Conservation (phyloP, 1,139 yeast genomes). For the Geotrichum bryndzae region DNA sequence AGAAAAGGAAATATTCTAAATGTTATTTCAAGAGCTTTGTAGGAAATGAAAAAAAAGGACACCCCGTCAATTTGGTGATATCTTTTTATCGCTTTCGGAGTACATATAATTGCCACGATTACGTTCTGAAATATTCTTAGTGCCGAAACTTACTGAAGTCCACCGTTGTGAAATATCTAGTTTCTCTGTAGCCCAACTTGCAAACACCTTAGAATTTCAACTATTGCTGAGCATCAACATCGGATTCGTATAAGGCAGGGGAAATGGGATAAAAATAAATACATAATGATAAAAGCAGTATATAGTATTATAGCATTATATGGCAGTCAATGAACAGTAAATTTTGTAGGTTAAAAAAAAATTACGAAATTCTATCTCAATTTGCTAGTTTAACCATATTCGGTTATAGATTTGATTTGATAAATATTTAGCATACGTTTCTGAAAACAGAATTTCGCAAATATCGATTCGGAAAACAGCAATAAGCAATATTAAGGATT, state of each 20-base stretch:
- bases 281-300: too few species aligned
- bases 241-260: neutral
- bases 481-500: too few species aligned
- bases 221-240: neutral
- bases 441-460: too few species aligned
- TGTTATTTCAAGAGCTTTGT: neutral
- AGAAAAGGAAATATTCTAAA: neutral
- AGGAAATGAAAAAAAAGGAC: neutral
- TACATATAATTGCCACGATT: conserved; percentile 5
- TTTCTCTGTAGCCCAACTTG: neutral
- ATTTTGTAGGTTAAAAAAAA: too few species aligned
- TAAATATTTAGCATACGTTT: too few species aligned
- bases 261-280: too few species aligned
- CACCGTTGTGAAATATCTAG: neutral
- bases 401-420: too few species aligned
- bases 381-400: too few species aligned
- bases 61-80: neutral
- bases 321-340: too few species aligned
- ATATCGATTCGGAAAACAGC: too few species aligned
- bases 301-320: too few species aligned
- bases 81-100: neutral
- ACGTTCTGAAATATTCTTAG: conserved; percentile 2
- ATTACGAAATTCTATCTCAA: too few species aligned
- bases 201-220: neutral
- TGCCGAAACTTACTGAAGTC: neutral